Conservation (phyloP, 1,284 basidiomycete genomes). For the Papiliotrema laurentii region DNA sequence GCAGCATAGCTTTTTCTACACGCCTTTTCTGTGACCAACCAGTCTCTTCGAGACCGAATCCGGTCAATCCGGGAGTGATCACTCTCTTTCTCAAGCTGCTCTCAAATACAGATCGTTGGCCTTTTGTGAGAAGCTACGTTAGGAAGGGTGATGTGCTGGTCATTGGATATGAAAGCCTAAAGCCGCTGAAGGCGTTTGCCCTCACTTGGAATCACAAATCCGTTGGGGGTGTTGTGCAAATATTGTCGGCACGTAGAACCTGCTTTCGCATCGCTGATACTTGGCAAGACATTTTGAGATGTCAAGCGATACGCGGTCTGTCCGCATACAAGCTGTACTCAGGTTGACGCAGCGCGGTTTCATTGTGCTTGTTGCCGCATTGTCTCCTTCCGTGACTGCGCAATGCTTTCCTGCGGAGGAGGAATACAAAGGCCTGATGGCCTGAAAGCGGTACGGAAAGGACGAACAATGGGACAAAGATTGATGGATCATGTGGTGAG, state of each 20-base stretch:
- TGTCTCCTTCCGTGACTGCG: background rate
- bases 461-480: background rate
- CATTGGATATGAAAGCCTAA: no score
- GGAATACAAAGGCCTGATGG: background rate
- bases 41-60: background rate
- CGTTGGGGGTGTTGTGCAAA: no score
- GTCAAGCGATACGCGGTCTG: no score
- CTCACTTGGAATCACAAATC: no score
- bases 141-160: no score
- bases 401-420: background rate
- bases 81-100: no score
- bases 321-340: background rate
- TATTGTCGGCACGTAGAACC: no score
- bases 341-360: background rate
- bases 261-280: no score
- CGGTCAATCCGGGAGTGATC: background rate
- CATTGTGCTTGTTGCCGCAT: background rate
- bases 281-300: no score
- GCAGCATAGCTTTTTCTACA: background rate
- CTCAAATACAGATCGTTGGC: no score
- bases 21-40: background rate
- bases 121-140: no score
- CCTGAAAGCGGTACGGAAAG: background rate
- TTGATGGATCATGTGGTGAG: background rate
- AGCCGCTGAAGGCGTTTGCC: no score